A percentile compares a stretch with the other conserved stretches of the same genome.
Conservation (phyloP, 805 yeast genomes). For the Candida cerambycidarum region DNA sequence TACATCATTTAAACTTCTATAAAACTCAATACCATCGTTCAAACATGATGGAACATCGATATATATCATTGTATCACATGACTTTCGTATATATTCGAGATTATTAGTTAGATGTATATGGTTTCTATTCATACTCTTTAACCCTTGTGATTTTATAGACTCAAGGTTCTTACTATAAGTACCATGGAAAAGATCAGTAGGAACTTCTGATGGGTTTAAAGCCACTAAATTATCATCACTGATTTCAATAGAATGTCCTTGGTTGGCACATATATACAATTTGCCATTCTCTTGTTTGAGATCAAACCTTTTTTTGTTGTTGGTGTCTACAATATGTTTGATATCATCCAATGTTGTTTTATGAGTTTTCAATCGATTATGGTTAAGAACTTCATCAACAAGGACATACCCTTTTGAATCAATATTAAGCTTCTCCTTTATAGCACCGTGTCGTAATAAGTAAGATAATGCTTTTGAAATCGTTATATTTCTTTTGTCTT, state of each 20-base stretch:
- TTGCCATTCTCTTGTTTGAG: conserved; percentile 34
- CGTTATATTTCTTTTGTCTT: conserved; percentile 41
- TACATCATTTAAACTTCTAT: conserved; percentile 71
- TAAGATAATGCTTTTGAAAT: conserved; percentile 77
- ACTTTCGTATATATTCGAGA: conserved; percentile 72
- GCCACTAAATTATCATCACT: conserved; percentile 43
- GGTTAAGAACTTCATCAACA: conserved; percentile 51
- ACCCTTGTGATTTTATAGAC: conserved; percentile 50
- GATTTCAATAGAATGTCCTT: conserved; percentile 74
- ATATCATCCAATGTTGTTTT: conserved; percentile 59
- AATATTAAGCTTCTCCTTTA: conserved; percentile 61
- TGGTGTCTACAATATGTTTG: conserved; percentile 55
- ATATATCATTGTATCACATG: conserved; percentile 58
- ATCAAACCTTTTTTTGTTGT: conserved; percentile 72
- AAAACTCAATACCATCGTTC: conserved; percentile 47
- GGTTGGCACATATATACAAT: conserved; percentile 72
- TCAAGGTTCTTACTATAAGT: conserved; percentile 54
- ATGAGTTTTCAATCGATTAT: conserved; percentile 57
- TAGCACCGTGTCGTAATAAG: conserved; percentile 84
- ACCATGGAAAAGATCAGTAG: conserved; percentile 71
- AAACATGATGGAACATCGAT: conserved; percentile 55
- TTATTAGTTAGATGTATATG: conserved; percentile 84
- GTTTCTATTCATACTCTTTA: conserved; percentile 69
- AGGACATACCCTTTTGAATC: conserved; percentile 67
- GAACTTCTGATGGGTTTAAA: conserved; percentile 40